Conservation (phyloP, 208 protist genomes). For the Polymyxa betae region DNA sequence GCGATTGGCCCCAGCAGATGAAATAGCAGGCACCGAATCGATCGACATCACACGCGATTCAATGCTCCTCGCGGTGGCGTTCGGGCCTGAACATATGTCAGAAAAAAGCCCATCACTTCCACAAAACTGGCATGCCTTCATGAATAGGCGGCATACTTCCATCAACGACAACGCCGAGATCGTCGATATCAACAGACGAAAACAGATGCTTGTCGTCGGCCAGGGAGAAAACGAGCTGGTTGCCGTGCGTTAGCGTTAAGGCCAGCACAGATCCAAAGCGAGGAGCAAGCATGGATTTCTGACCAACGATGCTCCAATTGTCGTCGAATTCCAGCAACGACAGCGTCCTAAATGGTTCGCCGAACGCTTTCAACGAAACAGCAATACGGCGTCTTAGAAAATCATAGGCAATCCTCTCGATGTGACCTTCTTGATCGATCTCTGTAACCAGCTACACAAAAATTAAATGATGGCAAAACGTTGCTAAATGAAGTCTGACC, state of each 20-base stretch:
- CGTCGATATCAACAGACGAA: neutral
- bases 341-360: neutral
- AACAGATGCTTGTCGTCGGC: neutral
- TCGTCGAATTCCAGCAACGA: neutral
- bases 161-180: neutral
- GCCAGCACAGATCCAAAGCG: neutral
- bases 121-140: too few relatives aligned
- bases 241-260: neutral
- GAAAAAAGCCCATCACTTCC: too few relatives aligned
- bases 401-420: neutral
- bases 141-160: too few relatives aligned
- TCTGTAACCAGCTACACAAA: neutral
- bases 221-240: neutral
- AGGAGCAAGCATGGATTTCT: neutral
- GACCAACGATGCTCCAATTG: neutral
- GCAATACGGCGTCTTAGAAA: neutral
- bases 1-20: neutral
- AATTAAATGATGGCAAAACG: neutral
- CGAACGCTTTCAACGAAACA: neutral
- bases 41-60: neutral
- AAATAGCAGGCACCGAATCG: neutral
- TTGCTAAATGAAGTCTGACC: neutral
- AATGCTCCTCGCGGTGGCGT: neutral
- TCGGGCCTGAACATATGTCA: neutral
- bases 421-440: neutral